Evolutionary conservation across 2,329 filamentous ascomycete species (phyloP).

Genomic region (Fusarium illudens): DNA sequence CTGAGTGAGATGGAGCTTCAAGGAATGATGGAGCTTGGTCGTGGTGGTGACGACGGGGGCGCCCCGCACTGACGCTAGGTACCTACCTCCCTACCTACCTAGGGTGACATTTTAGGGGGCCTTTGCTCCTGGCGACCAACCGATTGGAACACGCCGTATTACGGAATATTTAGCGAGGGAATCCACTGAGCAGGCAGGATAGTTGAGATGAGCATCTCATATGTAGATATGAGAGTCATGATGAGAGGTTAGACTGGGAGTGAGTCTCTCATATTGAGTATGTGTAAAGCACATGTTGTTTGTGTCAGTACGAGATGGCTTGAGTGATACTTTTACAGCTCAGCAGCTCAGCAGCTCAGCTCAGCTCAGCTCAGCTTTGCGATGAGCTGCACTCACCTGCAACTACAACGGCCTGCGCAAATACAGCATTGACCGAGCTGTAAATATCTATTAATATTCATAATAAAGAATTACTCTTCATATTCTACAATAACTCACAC

Average conservation of each 20-base stretch:
- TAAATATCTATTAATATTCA: neutral
- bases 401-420: neutral
- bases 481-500: neutral
- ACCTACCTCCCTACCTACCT: neutral
- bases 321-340: neutral
- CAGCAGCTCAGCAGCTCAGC: neutral
- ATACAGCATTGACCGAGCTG: neutral
- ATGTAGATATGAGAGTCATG: neutral
- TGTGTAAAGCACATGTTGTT: neutral
- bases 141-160: constrained; percentile 16
- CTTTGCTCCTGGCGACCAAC: constrained; percentile 13
- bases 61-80: constrained; percentile 28
- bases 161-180: constrained; percentile 10
- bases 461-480: neutral
- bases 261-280: neutral
- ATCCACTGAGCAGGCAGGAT: neutral
- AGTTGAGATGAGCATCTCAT: neutral
- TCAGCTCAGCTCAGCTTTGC: neutral
- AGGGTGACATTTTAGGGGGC: neutral
- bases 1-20: neutral
- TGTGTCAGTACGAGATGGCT: neutral
- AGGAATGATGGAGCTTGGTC: neutral
- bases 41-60: neutral
- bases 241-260: neutral
- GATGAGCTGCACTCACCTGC: neutral